Evolutionary conservation across 1,139 yeast species (phyloP), one percentile per base, ranked within the genome.

Genomic region (Blastobotrys capitulatus): DNA sequence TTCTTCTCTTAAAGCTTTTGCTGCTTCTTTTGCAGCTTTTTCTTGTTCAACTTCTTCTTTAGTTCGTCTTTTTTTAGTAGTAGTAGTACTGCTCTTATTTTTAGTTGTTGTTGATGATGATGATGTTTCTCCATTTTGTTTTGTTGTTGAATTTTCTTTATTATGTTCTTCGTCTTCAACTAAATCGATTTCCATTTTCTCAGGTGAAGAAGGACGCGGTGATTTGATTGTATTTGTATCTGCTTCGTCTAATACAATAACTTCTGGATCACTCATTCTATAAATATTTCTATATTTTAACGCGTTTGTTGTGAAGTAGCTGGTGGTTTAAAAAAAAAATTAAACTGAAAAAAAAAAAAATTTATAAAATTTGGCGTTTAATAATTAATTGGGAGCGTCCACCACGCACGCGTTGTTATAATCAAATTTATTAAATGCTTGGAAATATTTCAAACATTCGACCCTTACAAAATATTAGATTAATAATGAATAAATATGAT

Each of bases 1-100:
- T 27, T 39, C 44, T 13, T 42, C 47, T 27, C 20, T 19, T 46
- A 43, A 26, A 31, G 42, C 20, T 42, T 34, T 42, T 45, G 16
- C 38, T 41, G 15, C 6, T 36, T 36, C 25, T 36, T 36, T n/a
- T 7, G 25, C 38, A 6, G 18, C 15, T 10, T 36, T 20, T 6
- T 29, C 32, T 12, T 6, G 10, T 6, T 18, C 22, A 2, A 13
- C n/a, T 37, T 37, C 25, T 19, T 37, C 26, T 18, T 19, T 37
- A 13, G n/a, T 19, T 8, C 40, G 25, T 22, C 12, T 6, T 18
- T 16, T 35, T 6, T 15, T 32, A 5, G 6, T 7, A 32, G 36
- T 32, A 16, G 36, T 4, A 7, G 36, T 22, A 22, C 7, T 22
- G 7, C 25, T n/a, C n/a, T n/a, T 7, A 22, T 22, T 22, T 22